Conservation (phyloP, 2,329 filamentous ascomycete species). For the Aspergillus nomiae region DNA sequence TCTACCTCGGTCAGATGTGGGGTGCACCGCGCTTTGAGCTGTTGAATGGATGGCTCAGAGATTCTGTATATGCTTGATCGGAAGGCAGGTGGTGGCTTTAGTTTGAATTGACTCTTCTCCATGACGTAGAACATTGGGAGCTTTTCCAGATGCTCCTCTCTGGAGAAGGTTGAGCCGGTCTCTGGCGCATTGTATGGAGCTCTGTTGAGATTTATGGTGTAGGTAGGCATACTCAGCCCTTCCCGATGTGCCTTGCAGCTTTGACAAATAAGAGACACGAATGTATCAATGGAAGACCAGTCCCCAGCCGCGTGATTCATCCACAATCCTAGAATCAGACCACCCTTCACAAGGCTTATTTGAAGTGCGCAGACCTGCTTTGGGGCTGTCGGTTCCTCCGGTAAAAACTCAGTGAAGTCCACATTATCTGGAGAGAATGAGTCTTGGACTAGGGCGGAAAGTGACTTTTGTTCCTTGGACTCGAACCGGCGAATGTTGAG, state of each 20-base stretch:
- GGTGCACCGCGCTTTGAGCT: slow-evolving; percentile 18
- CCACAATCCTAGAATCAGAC: slow-evolving; percentile 21
- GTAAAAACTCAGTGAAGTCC: slow-evolving; percentile 14
- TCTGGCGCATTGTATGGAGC: slow-evolving; percentile 18
- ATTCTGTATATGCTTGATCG: slow-evolving; percentile 20
- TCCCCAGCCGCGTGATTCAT: slow-evolving; percentile 26
- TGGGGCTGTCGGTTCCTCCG: slow-evolving; percentile 5
- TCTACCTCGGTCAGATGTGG: slow-evolving; percentile 14
- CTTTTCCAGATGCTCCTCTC: slow-evolving; percentile 12
- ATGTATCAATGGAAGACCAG: slow-evolving; percentile 25
- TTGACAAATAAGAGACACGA: slow-evolving; percentile 24
- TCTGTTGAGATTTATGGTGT: slow-evolving; percentile 22
- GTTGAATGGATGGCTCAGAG: slow-evolving; percentile 16
- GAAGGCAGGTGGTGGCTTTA: slow-evolving; percentile 7
- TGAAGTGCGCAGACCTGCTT: slow-evolving; percentile 24
- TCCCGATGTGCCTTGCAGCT: slow-evolving; percentile 21
- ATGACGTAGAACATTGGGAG: slow-evolving; percentile 18
- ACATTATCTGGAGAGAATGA: slow-evolving; percentile 19
- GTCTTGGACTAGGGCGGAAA: slow-evolving; percentile 10
- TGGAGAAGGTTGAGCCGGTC: neutral
- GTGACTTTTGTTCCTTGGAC: slow-evolving; percentile 13
- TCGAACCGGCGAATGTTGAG: slow-evolving; percentile 13
- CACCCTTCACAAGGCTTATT: slow-evolving; percentile 23
- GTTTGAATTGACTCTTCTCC: slow-evolving; percentile 16
- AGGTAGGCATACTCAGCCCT: slow-evolving; percentile 17